A percentile compares a stretch with the other conserved stretches of the same genome.
phyloP scores from a whole-genome alignment of 2,329 filamentous ascomycete species.

The Cytospora piceae region DNA sequence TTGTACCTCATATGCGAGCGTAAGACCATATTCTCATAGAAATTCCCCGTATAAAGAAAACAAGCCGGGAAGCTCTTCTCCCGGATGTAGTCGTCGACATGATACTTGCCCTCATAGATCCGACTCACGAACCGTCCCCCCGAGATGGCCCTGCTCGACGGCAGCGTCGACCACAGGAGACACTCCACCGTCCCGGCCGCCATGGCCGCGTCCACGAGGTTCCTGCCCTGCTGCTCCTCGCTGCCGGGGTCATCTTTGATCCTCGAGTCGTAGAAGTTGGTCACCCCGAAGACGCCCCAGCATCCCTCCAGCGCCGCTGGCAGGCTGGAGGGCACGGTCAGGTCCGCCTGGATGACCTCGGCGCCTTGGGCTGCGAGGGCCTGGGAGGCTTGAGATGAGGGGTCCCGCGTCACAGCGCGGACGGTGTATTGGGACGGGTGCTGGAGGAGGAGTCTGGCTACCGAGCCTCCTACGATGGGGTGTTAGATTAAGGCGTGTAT shows the following conservation, averaged over 20 bases:
- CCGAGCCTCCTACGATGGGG: conserved; percentile 14
- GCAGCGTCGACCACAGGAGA: conserved; percentile 25
- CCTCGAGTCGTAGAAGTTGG: conserved; percentile 25
- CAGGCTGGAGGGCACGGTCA: conserved; percentile 20
- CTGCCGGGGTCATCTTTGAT: conserved; percentile 25
- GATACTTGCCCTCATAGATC: conserved; percentile 26
- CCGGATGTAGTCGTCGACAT: conserved; percentile 24
- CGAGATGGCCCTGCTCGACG: conserved; percentile 22
- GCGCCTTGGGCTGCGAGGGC: conserved; percentile 14
- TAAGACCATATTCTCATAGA: conserved; percentile 26
- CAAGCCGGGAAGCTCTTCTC: conserved; percentile 15
- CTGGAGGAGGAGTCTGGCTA: conserved; percentile 22
- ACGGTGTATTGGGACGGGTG: conserved; percentile 18
- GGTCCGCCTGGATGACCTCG: conserved; percentile 24
- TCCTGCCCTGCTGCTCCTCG: conserved; percentile 27
- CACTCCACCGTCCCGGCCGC: conserved; percentile 24
- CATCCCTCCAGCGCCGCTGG: conserved; percentile 15
- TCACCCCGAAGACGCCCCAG: conserved; percentile 27
- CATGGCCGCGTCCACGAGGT: conserved; percentile 24
- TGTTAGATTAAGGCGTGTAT: not conserved
- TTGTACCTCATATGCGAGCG: conserved; percentile 26
- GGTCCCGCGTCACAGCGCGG: conserved; percentile 22
- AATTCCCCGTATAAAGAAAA: conserved; percentile 27
- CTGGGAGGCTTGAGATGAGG: conserved; percentile 8
- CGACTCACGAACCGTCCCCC: conserved; percentile 19